These are phyloP conservation scores for Triticum dicoccoides DNA, from an alignment of 176 grass and related monocot species.

Conservation along the genomic window DNA sequence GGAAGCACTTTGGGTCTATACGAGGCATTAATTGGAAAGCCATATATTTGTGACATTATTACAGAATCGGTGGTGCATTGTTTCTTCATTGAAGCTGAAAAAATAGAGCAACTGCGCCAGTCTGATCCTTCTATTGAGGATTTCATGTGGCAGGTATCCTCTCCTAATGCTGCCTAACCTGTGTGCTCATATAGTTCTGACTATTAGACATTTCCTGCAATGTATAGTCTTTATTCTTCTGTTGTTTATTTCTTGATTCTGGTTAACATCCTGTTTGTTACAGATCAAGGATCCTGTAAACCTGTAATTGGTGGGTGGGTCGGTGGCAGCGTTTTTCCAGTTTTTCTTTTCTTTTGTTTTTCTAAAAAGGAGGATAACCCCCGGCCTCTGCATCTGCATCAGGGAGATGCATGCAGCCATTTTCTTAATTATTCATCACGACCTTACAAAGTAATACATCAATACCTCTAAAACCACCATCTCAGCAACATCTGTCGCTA, in stretches of 20 bases:
- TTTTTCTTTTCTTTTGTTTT: background rate
- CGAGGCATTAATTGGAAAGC: slow-evolving; percentile 82
- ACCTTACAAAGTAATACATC: too few relatives aligned
- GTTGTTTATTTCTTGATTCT: background rate
- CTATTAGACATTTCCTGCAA: background rate
- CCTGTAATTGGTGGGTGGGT: background rate
- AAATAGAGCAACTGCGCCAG: slow-evolving; percentile 56
- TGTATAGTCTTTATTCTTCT: background rate
- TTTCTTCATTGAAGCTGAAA: slow-evolving; percentile 92
- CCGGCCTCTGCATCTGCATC: too few relatives aligned
- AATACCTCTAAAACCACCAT: too few relatives aligned
- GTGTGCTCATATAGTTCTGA: background rate
- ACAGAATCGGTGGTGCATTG: slow-evolving; percentile 82
- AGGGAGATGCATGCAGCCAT: too few relatives aligned
- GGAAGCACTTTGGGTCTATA: slow-evolving; percentile 83
- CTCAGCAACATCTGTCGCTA: too few relatives aligned
- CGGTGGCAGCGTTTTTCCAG: background rate
- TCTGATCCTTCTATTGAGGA: slow-evolving; percentile 65
- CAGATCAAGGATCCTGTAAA: background rate
- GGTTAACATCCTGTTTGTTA: background rate
- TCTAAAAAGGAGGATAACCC: too few relatives aligned
- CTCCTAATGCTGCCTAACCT: background rate
- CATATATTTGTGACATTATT: slow-evolving; percentile 81
- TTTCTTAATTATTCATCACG: too few relatives aligned
- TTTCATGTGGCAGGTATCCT: slow-evolving; percentile 89